Percentiles rank a stretch among this genome's conserved stretches.
phyloP scores from a whole-genome alignment of 805 yeast genomes.

The Saturnispora mendoncae region DNA sequence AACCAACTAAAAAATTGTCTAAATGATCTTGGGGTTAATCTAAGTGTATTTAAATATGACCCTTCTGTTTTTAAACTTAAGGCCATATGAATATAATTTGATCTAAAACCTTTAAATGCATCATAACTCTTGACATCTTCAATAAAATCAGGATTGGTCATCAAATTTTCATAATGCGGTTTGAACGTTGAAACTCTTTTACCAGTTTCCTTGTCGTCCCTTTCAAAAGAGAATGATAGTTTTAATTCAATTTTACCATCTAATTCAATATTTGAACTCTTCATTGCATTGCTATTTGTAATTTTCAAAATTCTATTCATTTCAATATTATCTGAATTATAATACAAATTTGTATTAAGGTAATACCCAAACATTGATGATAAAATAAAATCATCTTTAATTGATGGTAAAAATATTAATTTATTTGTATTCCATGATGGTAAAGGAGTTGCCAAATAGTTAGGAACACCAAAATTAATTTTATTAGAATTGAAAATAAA shows the following conservation, averaged over 20 bases:
- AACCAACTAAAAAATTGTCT: slow-evolving; percentile 73
- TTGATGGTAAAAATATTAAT: slow-evolving; percentile 38
- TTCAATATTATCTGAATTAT: slow-evolving; percentile 8
- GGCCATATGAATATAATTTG: slow-evolving; percentile 68
- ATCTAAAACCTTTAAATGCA: slow-evolving; percentile 69
- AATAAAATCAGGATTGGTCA: slow-evolving; percentile 45
- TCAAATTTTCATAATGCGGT: slow-evolving; percentile 49
- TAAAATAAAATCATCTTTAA: slow-evolving; percentile 16
- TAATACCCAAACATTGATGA: slow-evolving; percentile 23
- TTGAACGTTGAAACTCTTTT: slow-evolving; percentile 34
- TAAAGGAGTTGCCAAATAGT: slow-evolving; percentile 47
- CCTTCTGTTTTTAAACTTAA: slow-evolving; percentile 31
- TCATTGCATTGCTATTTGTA: slow-evolving; percentile 24
- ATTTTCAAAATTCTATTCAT: slow-evolving; percentile 8
- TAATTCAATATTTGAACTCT: slow-evolving; percentile 47
- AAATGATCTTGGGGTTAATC: slow-evolving; percentile 60
- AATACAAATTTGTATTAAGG: slow-evolving; percentile 15
- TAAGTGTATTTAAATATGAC: slow-evolving; percentile 53
- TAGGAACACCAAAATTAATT: slow-evolving; percentile 67
- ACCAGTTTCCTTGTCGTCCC: slow-evolving; percentile 28
- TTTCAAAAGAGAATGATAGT: slow-evolving; percentile 50
- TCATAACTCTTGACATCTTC: slow-evolving; percentile 49
- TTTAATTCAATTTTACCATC: slow-evolving; percentile 53
- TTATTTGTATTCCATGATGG: slow-evolving; percentile 51
- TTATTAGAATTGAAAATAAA: slow-evolving; percentile 53